Evolutionary conservation across 1,284 basidiomycete species (phyloP).

Genomic region (Moesziomyces antarcticus): DNA sequence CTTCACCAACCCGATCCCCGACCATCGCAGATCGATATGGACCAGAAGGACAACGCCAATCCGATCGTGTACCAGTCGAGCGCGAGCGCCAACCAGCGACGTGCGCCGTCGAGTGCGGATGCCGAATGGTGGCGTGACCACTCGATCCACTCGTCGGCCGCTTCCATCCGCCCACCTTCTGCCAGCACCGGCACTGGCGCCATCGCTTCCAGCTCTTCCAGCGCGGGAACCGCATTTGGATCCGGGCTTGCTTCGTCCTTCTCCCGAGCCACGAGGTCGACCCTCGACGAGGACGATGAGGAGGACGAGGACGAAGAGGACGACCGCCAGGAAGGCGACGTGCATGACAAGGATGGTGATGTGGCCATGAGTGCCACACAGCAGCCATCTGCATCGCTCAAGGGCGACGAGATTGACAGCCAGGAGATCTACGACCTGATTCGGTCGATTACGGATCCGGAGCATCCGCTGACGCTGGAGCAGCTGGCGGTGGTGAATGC

Average conservation of each 20-base stretch:
- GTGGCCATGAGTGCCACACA: slow-evolving; percentile 11
- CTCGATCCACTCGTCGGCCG: slow-evolving; percentile 39
- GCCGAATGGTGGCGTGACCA: slow-evolving; percentile 64
- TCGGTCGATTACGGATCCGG: slow-evolving; percentile 92
- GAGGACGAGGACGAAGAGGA: slow-evolving; percentile 17
- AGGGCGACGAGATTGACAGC: slow-evolving; percentile 51
- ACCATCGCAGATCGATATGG: slow-evolving; percentile 14
- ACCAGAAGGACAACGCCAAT: slow-evolving; percentile 68
- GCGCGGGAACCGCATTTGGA: slow-evolving; percentile 1
- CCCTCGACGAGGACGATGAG: slow-evolving; percentile 30
- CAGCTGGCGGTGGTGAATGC: slow-evolving; percentile 94
- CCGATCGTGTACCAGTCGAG: slow-evolving; percentile 67
- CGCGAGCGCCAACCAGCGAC: slow-evolving; percentile 59
- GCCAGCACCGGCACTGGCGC: slow-evolving; percentile 8
- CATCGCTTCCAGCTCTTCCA: neutral
- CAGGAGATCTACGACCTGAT: slow-evolving; percentile 76
- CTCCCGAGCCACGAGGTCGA: slow-evolving; percentile 26
- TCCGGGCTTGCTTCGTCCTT: slow-evolving; percentile 71
- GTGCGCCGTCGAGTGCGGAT: slow-evolving; percentile 30
- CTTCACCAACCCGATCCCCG: neutral
- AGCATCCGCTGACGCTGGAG: slow-evolving; percentile 94
- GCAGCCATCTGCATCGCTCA: slow-evolving; percentile 12
- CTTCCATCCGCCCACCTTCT: slow-evolving; percentile 8
- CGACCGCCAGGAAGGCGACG: slow-evolving; percentile 64
- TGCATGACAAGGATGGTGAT: slow-evolving; percentile 58